A percentile compares a stretch with the other conserved stretches of the same genome.
Evolutionary conservation across 1,284 basidiomycete species (phyloP).

Genomic region (Microbotryum intermedium): DNA sequence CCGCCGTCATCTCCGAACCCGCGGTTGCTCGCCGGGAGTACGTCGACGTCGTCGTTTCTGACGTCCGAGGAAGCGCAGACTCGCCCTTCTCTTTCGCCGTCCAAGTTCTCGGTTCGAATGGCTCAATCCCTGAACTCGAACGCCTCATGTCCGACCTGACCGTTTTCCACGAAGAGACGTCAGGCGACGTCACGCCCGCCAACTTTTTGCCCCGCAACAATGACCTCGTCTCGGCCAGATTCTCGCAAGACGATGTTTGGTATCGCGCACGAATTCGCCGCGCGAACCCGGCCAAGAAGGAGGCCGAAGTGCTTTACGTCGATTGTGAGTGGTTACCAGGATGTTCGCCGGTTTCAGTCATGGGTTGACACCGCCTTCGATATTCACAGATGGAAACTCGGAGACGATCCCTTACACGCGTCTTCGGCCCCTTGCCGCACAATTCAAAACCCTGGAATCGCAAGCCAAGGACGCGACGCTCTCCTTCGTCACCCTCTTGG

Average conservation of each 20-base stretch:
- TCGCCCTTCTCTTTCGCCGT: conserved; percentile 80
- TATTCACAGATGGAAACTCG: conserved; percentile 33
- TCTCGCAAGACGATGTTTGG: conserved; percentile 78
- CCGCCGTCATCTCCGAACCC: conserved; percentile 41
- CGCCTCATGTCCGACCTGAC: conserved; percentile 90
- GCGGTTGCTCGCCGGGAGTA: conserved; percentile 56
- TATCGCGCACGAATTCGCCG: conserved; percentile 84
- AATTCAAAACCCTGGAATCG: conserved; percentile 34
- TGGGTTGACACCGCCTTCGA: not conserved
- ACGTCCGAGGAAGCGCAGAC: conserved; percentile 57
- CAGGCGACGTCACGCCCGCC: conserved; percentile 49
- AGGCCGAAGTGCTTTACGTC: conserved; percentile 54
- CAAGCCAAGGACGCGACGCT: conserved; percentile 37
- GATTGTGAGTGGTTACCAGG: conserved; percentile 23
- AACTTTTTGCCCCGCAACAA: conserved; percentile 55
- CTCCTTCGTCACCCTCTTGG: conserved; percentile 34
- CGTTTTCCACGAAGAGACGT: conserved; percentile 58
- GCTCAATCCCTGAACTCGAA: conserved; percentile 78
- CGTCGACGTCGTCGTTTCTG: conserved; percentile 83
- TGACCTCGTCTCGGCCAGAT: conserved; percentile 74
- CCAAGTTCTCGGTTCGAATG: conserved; percentile 68
- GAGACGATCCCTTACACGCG: conserved; percentile 32
- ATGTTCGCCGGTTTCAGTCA: not conserved
- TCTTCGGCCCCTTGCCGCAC: conserved; percentile 33
- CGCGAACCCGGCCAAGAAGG: conserved; percentile 68